These are phyloP conservation scores for Beauveria scarabaeidicola DNA, from an alignment of 2,329 filamentous ascomycete species.

Conservation along the genomic window DNA sequence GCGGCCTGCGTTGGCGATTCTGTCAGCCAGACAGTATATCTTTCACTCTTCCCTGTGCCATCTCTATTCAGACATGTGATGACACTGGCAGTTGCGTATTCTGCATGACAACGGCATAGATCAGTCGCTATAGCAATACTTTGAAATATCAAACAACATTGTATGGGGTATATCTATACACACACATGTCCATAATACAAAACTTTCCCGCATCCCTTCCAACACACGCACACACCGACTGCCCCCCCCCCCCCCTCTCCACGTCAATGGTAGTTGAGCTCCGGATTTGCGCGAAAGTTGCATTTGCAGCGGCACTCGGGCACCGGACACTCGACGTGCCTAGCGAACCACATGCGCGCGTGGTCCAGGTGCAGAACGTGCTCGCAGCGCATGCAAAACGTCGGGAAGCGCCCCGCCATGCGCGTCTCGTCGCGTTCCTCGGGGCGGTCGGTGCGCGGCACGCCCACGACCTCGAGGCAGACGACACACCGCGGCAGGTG, in stretches of 20 bases:
- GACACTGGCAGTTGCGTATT: too few species aligned
- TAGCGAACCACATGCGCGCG: constrained; percentile 56
- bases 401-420: constrained; percentile 53
- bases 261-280: constrained; percentile 41
- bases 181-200: too few species aligned
- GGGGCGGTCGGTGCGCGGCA: constrained; percentile 51
- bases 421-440: constrained; percentile 41
- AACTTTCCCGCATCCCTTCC: too few species aligned
- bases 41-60: too few species aligned
- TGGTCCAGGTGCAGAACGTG: constrained; percentile 62
- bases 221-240: too few species aligned
- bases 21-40: too few species aligned
- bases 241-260: neutral
- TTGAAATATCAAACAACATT: too few species aligned
- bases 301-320: constrained; percentile 60
- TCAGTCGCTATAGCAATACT: too few species aligned
- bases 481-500: constrained; percentile 60
- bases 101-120: too few species aligned
- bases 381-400: constrained; percentile 60
- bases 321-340: constrained; percentile 58
- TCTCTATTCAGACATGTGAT: too few species aligned
- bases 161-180: too few species aligned
- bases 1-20: too few species aligned
- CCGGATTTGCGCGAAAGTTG: constrained; percentile 51
- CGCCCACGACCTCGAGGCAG: constrained; percentile 57